Evolutionary conservation across 2,329 filamentous ascomycete genomes (phyloP), one percentile per base, ranked within the genome.

Genomic region (Xylaria digitata): DNA sequence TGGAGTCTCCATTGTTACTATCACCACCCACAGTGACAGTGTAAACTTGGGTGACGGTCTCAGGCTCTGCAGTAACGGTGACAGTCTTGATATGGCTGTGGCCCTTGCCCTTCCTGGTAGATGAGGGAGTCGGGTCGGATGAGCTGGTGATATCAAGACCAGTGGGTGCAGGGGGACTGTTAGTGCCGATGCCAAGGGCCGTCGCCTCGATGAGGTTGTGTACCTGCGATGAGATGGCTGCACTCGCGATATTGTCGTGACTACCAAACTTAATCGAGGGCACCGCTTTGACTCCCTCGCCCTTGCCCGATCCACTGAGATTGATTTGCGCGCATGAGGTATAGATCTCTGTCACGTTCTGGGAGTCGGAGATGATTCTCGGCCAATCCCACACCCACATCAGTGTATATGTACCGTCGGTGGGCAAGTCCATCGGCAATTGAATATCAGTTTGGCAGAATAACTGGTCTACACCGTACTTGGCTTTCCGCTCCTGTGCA

Each of bases 371-470:
- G 73, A 81, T 79, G 75, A 88, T 82, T 15, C 87, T 90, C 2
- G 91, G 90, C 93, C 94, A 99, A 79, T 97, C 91, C 96, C 96
- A 98, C 52, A 97, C 90, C 95, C 95, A 98, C 83, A 97, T 97
- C 58, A 97, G 81, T 2, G 93, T 95, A 78, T 94, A 92, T 32
- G 85, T 85, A 34, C 89, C 86, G 50, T 89, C 88, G 9, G 83
- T 78, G n/a, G 85, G 79, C 53, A 88, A 82, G 72, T 91, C 86
- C 5, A 82, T 76, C 0, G 96, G 96, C 15, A 99, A 82, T 75
- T 89, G 84, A 54, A 97, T 82, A 75, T 96, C 90, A 42, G 90
- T 90, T 79, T 97, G 94, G 80, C 96, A 98, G 82, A 86, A 90
- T 57, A 94, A 83, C 73, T 90, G 87, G 52, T 80, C 79, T 30